Evolutionary conservation across 2,329 filamentous ascomycete species (phyloP), one percentile per base, ranked within the genome.

Genomic region (Cladophialophora carrionii): DNA sequence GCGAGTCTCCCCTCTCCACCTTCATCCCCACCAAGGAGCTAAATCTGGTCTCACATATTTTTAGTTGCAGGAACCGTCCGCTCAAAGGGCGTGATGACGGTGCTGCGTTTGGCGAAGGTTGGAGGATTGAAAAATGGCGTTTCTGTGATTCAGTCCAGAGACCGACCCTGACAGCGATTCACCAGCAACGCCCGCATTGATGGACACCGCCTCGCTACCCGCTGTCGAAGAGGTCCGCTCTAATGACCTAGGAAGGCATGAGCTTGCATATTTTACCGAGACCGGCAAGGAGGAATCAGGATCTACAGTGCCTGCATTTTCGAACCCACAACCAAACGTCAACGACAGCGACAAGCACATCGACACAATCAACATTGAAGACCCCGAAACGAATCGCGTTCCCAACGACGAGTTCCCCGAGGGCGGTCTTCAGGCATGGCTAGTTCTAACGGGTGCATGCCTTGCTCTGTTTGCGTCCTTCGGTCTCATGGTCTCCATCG

Each of bases 401-500:
- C 49, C 53, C n/a, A 34, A 55, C 46, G 62, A 69, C 48, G 48
- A 51, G 22, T 69, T 69, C 49, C 75, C 75, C 1, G 76, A 78
- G 57, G 76, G 76, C 4, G 74, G 76, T 12, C 66, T 71, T 3
- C 71, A 75, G 14, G 76, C 74, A 56, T 78, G 75, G 75, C 70
- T 70, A 5, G 76, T 75, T 34, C 63, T 78, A 1, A 26, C 75
- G 1, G 77, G 77, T 3, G 74, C 76, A 12, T 74, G 71, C 41
- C 57, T 78, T 22, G 71, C 76, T 17, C 74, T 79, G 69, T 76
- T 78, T 55, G 74, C 76, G 2, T 78, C 77, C 1, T 79, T 79
- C 67, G 81, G 82, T 1, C 80, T 83, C 55, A 81, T 83, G 75
- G 76, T 79, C 55, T 78, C 72, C 64, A 78, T 83, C 6, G 82